Base-by-base conservation (phyloP, 2,329 filamentous ascomycete species). In the Phialophora expanda region DNA sequence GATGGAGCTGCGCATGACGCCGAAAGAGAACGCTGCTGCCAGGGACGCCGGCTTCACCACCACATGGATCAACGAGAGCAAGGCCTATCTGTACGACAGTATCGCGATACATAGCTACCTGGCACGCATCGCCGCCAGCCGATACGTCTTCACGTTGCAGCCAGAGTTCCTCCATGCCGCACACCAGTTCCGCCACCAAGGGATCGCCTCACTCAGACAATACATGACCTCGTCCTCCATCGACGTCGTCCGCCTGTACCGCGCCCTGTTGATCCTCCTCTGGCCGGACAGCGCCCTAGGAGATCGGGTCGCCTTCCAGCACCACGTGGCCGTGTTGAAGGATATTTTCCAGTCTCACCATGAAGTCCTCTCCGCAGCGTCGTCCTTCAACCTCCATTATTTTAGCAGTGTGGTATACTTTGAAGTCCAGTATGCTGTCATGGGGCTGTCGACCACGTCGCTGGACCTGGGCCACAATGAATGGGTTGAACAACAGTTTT, bases 61-160 rank as follows among this genome's bases (percentile, higher is more conserved):
- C 12, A 64, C n/a, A 8, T 64, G 56, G 62, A 22, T 34, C n/a
- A 17, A 34, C 17, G 62, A 64, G 20, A 51, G 32, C 30, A 57
- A 54, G 46, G 48, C 32, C 56, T 58, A 60, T 46, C 62, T 64
- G 54, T 60, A 60, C 46, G 62, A 64, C 34, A 64, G 46, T 56
- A 30, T 59, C n/a, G 50, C 56, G 6, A 60, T 54, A 26, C 48
- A 64, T 46, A 64, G 56, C 62, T 64, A 64, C 30, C 30, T 64
- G 46, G 44, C 62, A 24, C 62, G 62, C 24, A 60, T 60, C 55
- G 62, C 62, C 46, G 46, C 55, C 32, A 59, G 17, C 46, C 32
- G 41, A 41, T 53, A 54, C 56, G 30, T 59, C 32, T 17, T 60
- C 56, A 64, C 62, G 12, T 24, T 32, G 2, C 32, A 55, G 8